Evolutionary conservation across 2,329 filamentous ascomycete species (phyloP).

Genomic region (Beauveria australis): DNA sequence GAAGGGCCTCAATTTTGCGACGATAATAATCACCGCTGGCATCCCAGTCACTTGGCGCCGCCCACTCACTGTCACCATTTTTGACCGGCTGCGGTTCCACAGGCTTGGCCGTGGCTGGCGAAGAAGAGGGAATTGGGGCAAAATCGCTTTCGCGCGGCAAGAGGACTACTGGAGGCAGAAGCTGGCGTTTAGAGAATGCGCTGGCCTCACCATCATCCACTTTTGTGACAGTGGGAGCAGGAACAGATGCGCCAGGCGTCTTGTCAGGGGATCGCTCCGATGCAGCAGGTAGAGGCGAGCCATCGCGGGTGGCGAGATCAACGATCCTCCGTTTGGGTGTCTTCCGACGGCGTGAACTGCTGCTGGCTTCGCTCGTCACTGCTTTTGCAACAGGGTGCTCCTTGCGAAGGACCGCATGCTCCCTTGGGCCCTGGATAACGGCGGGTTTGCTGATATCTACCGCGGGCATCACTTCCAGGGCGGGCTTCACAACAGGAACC

Average conservation of each 20-base stretch:
- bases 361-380: conserved; percentile 50
- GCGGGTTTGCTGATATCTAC: conserved; percentile 62
- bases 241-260: conserved; percentile 1
- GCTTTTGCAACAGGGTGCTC: conserved; percentile 46
- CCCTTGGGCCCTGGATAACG: conserved; percentile 44
- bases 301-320: conserved; percentile 50
- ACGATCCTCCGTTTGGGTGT: conserved; percentile 57
- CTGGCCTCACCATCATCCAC: neutral
- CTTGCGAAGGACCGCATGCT: conserved; percentile 48
- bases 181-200: conserved; percentile 25
- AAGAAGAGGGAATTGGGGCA: neutral
- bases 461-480: conserved; percentile 51
- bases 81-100: conserved; percentile 14
- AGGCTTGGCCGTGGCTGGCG: conserved; percentile 23
- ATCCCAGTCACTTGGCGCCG: conserved; percentile 48
- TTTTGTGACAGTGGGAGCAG: conserved; percentile 14
- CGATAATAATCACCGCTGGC: conserved; percentile 70
- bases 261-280: conserved; percentile 18
- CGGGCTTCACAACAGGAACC: conserved; percentile 69
- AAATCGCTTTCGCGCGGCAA: conserved; percentile 5
- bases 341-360: conserved; percentile 49
- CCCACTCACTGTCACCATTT: conserved; percentile 1
- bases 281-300: conserved; percentile 20
- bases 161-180: conserved; percentile 22
- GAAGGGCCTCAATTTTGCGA: conserved; percentile 78